Conservation (phyloP, 208 protist species). For the Novymonas esmeraldas region DNA sequence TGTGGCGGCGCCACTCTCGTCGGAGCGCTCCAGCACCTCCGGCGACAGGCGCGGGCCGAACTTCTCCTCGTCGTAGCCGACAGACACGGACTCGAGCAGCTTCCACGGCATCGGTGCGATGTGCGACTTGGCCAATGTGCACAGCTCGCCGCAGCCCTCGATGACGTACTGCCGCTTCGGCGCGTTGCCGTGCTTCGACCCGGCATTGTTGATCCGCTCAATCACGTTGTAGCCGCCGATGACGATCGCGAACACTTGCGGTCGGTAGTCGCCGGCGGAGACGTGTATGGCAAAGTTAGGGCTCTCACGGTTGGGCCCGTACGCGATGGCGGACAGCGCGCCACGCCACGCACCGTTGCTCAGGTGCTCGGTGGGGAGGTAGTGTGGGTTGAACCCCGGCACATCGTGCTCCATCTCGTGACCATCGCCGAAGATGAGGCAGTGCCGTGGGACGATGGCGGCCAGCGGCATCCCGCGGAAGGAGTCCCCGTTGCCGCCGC, state of each 20-base stretch:
- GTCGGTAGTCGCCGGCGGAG: constrained; percentile 78
- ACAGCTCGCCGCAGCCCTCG: constrained; percentile 84
- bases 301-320: constrained; percentile 76
- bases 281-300: constrained; percentile 89
- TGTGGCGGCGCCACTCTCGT: constrained; percentile 23
- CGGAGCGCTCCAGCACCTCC: constrained; percentile 43
- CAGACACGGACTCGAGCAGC: constrained; percentile 74
- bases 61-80: constrained; percentile 84
- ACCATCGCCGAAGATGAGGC: constrained; percentile 85
- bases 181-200: constrained; percentile 80
- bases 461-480: constrained; percentile 82
- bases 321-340: constrained; percentile 81
- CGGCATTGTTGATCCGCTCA: constrained; percentile 82
- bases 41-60: constrained; percentile 50
- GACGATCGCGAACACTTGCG: constrained; percentile 85
- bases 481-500: constrained; percentile 65
- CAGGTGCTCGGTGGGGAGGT: constrained; percentile 76
- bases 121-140: constrained; percentile 86
- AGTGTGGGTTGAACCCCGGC: constrained; percentile 71
- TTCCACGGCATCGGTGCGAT: constrained; percentile 87
- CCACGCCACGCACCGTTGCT: constrained; percentile 78
- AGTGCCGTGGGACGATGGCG: constrained; percentile 78
- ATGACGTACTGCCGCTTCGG: constrained; percentile 82
- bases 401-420: constrained; percentile 80
- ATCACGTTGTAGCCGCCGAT: constrained; percentile 90